Base-by-base conservation (phyloP, 495 filamentous ascomycete genomes). In the Aspergillus ellipticus region DNA sequence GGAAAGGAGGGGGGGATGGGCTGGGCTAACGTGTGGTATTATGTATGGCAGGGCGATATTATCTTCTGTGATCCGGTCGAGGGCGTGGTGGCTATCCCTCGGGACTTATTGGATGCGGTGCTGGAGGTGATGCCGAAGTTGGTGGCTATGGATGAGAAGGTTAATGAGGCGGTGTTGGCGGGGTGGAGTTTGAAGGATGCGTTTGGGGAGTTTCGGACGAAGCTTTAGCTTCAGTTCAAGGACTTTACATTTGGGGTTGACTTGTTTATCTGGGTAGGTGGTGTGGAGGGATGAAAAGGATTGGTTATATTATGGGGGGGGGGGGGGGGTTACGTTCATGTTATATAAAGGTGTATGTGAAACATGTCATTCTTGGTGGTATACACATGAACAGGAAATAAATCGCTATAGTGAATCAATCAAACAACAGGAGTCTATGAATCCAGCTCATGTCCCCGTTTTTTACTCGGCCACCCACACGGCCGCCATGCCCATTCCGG, bases 401-500 rank as follows among this genome's bases (percentile, higher is more conserved):
- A 21, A 22, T 45, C 20, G 7, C 22, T 41, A 41, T 41, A 63
- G 48, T 54, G 63, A 55, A 56, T 49, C n/a, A 43, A 51, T 19
- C 41, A n/a, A 47, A 8, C 22, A 19, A 13, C 43, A 49, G 28
- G 42, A 51, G 37, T 54, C 49, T 56, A 59, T 61, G 54, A 55
- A 59, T 51, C 59, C 57, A 57, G 57, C 54, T 58, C 58, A 60
- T 59, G 43, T 31, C 42, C 11, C 24, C 37, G 9, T 35, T 35
- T 37, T 48, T 52, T 84, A 92, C 76, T 94, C 90, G 21, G 85
- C 86, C 61, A 96, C 90, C 90, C 91, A 96, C 43, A 96, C 86
- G 49, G 90, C 89, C 22, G 94, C 94, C 90, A 96, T 95, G 33
- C 92, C 92, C 92, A 97, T 97, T 42, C 92, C 92, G 10, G 94